Percentiles rank a stretch among this genome's conserved stretches.
phyloP scores from a whole-genome alignment of 805 yeast genomes.

The Teunomyces funiuensis region DNA sequence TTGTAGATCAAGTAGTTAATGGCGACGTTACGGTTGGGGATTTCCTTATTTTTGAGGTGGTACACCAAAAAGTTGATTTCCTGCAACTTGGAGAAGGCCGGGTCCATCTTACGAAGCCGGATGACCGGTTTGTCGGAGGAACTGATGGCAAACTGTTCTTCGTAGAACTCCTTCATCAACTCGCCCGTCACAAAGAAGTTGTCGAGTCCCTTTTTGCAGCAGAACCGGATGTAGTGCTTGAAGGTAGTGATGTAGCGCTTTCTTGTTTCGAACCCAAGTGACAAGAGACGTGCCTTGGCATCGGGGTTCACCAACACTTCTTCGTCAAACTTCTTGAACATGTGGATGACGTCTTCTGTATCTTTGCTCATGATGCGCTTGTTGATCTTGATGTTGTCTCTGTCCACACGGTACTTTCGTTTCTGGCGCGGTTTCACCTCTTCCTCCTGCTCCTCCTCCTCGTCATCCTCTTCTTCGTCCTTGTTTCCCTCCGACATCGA shows the following conservation, averaged over 20 bases:
- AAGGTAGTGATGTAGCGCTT: slow-evolving; percentile 17
- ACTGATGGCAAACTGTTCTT: slow-evolving; percentile 14
- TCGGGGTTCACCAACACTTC: slow-evolving; percentile 15
- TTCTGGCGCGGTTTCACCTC: slow-evolving; percentile 4
- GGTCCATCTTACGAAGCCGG: slow-evolving; percentile 16
- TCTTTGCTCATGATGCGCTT: slow-evolving; percentile 16
- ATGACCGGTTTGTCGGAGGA: slow-evolving; percentile 15
- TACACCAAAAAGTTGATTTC: slow-evolving; percentile 16
- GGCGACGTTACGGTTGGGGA: slow-evolving; percentile 14
- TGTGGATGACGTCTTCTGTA: slow-evolving; percentile 15
- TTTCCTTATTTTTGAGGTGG: slow-evolving; percentile 13
- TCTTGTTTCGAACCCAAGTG: slow-evolving; percentile 16
- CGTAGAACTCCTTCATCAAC: slow-evolving; percentile 15
- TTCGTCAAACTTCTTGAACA: slow-evolving; percentile 16
- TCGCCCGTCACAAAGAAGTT: slow-evolving; percentile 15
- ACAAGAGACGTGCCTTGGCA: slow-evolving; percentile 14
- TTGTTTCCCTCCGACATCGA: slow-evolving; percentile 4
- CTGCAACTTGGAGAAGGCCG: slow-evolving; percentile 16
- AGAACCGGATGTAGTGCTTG: slow-evolving; percentile 15
- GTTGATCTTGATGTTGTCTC: slow-evolving; percentile 15
- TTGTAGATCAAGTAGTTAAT: slow-evolving; percentile 13
- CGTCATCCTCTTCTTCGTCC: slow-evolving; percentile 1
- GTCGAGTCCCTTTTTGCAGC: slow-evolving; percentile 13
- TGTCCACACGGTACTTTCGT: slow-evolving; percentile 12
- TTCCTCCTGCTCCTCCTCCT: background rate